These are phyloP conservation scores for Pyrrhoderma noxium DNA, from an alignment of 1,284 basidiomycete species.

Conservation along the genomic window DNA sequence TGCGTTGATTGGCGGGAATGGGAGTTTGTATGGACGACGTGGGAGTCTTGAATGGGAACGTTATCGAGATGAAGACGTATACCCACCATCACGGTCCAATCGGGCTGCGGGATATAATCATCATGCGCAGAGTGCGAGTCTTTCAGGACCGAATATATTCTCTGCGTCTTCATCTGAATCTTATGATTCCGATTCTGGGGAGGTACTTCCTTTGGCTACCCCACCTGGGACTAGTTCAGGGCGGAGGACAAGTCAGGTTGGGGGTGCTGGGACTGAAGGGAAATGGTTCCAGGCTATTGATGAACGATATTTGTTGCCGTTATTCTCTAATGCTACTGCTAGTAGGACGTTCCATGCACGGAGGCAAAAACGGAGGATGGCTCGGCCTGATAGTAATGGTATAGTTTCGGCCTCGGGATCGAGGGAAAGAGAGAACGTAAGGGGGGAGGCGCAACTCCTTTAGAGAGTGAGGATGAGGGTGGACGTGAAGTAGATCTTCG, in stretches of 20 bases:
- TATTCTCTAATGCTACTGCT: slow-evolving; percentile 93
- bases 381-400: neutral
- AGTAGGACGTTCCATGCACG: slow-evolving; percentile 82
- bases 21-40: slow-evolving; percentile 26
- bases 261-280: slow-evolving; percentile 35
- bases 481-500: slow-evolving; percentile 14
- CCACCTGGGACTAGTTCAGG: slow-evolving; percentile 29
- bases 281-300: slow-evolving; percentile 97
- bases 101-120: slow-evolving; percentile 44
- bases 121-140: slow-evolving; percentile 36
- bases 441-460: slow-evolving; percentile 4
- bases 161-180: slow-evolving; percentile 64
- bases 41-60: slow-evolving; percentile 32
- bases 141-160: slow-evolving; percentile 29
- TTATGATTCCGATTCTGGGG: slow-evolving; percentile 67
- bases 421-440: neutral
- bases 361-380: slow-evolving; percentile 47
- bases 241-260: slow-evolving; percentile 22
- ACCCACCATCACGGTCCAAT: slow-evolving; percentile 39
- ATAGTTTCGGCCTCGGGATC: neutral
- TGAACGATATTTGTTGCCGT: slow-evolving; percentile 88
- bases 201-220: slow-evolving; percentile 70
- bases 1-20: slow-evolving; percentile 21
- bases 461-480: slow-evolving; percentile 14
- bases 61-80: slow-evolving; percentile 42